Conservation (phyloP, 2,329 filamentous ascomycete species). For the Didymella lethalis region DNA sequence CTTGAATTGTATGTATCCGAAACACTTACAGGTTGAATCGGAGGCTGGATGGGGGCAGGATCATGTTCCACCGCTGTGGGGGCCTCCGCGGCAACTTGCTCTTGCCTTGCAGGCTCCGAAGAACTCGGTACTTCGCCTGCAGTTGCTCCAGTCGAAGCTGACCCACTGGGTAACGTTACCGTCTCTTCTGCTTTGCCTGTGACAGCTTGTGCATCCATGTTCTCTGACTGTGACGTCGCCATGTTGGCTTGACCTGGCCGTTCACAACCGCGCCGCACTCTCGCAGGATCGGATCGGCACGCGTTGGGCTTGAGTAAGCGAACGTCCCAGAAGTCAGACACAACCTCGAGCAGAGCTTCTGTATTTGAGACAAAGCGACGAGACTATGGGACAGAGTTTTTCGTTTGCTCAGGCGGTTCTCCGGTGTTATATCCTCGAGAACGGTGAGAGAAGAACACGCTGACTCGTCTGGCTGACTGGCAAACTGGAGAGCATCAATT, state of each 20-base stretch:
- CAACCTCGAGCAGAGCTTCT: background rate
- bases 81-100: constrained; percentile 5
- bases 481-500: constrained; percentile 1
- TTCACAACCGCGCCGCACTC: constrained; percentile 8
- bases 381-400: background rate
- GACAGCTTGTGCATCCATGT: background rate
- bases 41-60: constrained; percentile 19
- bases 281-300: constrained; percentile 14
- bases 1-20: background rate
- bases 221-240: constrained; percentile 10
- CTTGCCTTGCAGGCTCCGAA: background rate
- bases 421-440: background rate
- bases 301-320: constrained; percentile 3
- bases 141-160: constrained; percentile 1
- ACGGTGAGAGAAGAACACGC: constrained; percentile 3
- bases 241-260: background rate
- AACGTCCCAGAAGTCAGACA: constrained; percentile 7
- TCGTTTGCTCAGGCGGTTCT: background rate
- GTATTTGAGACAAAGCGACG: background rate
- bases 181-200: background rate
- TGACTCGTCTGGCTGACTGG: background rate
- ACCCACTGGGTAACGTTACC: background rate
- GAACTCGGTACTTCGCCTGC: background rate
- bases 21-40: constrained; percentile 19
- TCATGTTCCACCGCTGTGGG: constrained; percentile 9